Conservation (phyloP, 148 eudicot genomes). For the Euryodendron excelsum region DNA sequence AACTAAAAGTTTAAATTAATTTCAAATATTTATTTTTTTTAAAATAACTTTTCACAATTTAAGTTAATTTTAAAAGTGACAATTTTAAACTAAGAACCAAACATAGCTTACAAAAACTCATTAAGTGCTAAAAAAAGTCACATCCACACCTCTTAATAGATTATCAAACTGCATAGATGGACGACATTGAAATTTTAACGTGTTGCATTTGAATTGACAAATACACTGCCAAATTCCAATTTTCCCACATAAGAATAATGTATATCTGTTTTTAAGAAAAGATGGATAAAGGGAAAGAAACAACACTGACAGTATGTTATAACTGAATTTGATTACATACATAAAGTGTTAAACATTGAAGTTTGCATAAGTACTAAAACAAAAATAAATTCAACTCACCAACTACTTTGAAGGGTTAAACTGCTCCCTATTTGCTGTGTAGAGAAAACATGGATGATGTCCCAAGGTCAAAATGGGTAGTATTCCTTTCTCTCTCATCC, state of each 20-base stretch:
- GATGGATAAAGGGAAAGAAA: no score
- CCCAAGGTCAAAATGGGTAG: conserved; percentile 12
- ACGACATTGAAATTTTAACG: neutral
- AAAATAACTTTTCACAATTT: no score
- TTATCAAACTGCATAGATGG: neutral
- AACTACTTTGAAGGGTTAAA: conserved; percentile 22
- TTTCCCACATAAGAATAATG: neutral
- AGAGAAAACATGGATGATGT: neutral
- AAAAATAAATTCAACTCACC: neutral
- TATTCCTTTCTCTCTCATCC: neutral
- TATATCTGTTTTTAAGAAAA: no score
- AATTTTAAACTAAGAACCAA: no score
- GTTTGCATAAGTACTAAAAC: neutral
- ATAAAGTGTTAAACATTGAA: neutral
- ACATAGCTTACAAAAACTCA: no score
- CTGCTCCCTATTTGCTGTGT: conserved; percentile 13
- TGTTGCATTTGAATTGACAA: neutral
- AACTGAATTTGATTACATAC: no score
- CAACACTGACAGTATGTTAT: no score
- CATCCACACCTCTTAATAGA: no score
- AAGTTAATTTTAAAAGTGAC: no score
- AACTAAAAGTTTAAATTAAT: no score
- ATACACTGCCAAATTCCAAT: neutral
- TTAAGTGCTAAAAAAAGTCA: no score
- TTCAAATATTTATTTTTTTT: no score